Percentiles rank a stretch among this genome's conserved stretches.
These are phyloP conservation scores for Coniferiporia sulphurascens DNA, from an alignment of 1,284 basidiomycete genomes.

Conservation along the genomic window DNA sequence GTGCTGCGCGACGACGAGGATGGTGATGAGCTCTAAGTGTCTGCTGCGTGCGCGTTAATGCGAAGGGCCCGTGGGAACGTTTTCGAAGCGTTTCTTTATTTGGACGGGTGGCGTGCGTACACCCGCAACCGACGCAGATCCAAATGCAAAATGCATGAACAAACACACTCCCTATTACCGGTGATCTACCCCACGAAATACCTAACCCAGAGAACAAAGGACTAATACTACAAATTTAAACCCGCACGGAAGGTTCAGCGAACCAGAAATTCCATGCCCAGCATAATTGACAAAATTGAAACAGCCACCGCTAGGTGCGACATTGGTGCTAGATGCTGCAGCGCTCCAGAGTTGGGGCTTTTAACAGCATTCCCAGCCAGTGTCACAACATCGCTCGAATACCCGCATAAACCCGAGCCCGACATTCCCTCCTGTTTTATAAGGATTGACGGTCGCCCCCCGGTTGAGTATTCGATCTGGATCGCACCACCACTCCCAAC, in stretches of 20 bases:
- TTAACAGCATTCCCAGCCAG: not conserved
- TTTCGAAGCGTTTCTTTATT: not conserved
- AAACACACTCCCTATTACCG: no score
- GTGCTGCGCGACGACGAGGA: constrained; percentile 6
- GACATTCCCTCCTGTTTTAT: not conserved
- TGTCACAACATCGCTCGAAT: not conserved
- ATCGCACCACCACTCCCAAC: constrained; percentile 58
- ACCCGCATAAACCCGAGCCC: constrained; percentile 11
- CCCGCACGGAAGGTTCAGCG: not conserved
- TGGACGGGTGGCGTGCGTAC: not conserved
- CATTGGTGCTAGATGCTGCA: not conserved
- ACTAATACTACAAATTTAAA: not conserved
- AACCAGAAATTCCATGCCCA: not conserved
- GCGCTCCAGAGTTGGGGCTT: not conserved
- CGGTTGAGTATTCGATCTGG: constrained; percentile 51
- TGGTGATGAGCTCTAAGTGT: constrained; percentile 9
- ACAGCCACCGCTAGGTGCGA: not conserved
- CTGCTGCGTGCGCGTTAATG: not conserved
- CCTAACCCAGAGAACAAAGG: not conserved
- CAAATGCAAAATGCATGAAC: not conserved
- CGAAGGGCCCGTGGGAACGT: not conserved
- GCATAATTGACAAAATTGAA: not conserved
- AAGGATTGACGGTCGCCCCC: constrained; percentile 37
- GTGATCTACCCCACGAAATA: not conserved
- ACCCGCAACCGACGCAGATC: not conserved